Evolutionary conservation across 805 yeast genomes (phyloP), one percentile per base, ranked within the genome.

Genomic region (Ogataea nitratoaversa): DNA sequence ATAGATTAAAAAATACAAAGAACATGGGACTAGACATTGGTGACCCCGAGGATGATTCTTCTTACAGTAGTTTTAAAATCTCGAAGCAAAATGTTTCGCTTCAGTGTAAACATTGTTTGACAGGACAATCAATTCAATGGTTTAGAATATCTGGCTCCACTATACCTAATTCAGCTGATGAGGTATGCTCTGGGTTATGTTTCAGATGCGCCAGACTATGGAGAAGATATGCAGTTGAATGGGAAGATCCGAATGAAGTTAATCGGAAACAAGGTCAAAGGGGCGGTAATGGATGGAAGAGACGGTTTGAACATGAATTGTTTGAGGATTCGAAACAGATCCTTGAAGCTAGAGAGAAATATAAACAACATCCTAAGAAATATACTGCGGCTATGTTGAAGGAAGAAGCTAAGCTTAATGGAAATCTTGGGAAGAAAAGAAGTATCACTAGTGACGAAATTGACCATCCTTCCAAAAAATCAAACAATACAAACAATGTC

Each of bases 181-280:
- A 64, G 5, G 52, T 65, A 1, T 63, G 78, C 2, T 61, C 68
- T 13, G 96, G 89, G 0, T 65, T 91, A 12, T 91, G 99, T 59
- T 63, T 73, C 22, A 69, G 98, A 39, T 91, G 99, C 66, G 96
- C 96, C 0, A 72, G 84, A 42, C 56, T 93, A 22, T 91, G 98
- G 98, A 72, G 96, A 59, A 67, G 95, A 30, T 91, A 91, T 60
- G 96, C 89, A 0, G 80, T 86, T 0, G 70, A 68, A 8, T 93
- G 98, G 98, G 87, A 82, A 48, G 79, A 78, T 25, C 96, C 96
- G 0, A 50, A 63, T 19, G 88, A 81, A 39, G 79, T 86, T 0
- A 61, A 78, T 32, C 76, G 70, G 56, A 77, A 74, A 43, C 60
- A 54, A 30, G 58, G 51, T 14, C 66, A 62, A 43, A 59, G 63